phyloP scores from a whole-genome alignment of 495 filamentous ascomycete genomes.

The Penicillium canescens region DNA sequence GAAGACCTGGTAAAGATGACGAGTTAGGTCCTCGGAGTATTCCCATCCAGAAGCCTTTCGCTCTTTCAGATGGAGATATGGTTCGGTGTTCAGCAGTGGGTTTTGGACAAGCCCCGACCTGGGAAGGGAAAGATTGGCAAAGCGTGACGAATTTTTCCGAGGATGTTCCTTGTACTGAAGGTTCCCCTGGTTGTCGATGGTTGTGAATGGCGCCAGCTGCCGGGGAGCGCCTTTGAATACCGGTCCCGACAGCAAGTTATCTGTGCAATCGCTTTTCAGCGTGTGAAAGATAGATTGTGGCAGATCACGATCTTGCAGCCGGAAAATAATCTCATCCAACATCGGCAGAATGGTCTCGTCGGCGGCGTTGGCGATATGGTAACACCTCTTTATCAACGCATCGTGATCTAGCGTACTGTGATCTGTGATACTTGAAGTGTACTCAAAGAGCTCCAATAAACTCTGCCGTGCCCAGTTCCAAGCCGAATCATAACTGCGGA shows the following conservation, averaged over 20 bases:
- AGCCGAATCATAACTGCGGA: not conserved
- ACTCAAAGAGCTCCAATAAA: not conserved
- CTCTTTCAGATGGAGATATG: slow-evolving; percentile 2
- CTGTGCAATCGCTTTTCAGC: slow-evolving; percentile 1
- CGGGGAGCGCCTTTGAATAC: not conserved
- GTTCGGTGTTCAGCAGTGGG: not conserved
- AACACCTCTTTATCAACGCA: not conserved
- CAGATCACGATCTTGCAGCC: not conserved
- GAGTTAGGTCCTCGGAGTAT: not conserved
- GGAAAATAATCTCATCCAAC: not conserved
- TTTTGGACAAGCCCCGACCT: not conserved
- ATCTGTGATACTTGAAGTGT: not conserved
- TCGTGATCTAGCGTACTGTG: not conserved
- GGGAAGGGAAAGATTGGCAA: not conserved
- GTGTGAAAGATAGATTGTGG: not conserved
- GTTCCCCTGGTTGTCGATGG: slow-evolving; percentile 2
- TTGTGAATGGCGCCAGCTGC: slow-evolving; percentile 17
- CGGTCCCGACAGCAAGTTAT: not conserved
- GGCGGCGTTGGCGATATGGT: not conserved
- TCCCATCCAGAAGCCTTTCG: not conserved
- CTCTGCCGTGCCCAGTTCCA: slow-evolving; percentile 3
- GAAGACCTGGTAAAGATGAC: not conserved
- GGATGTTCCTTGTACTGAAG: slow-evolving; percentile 8
- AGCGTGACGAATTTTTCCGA: not conserved
- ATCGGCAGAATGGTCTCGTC: not conserved